Evolutionary conservation across 177 flowering plant genomes (phyloP), one percentile per base, ranked within the genome.

Genomic region (Vitis hybrid): DNA sequence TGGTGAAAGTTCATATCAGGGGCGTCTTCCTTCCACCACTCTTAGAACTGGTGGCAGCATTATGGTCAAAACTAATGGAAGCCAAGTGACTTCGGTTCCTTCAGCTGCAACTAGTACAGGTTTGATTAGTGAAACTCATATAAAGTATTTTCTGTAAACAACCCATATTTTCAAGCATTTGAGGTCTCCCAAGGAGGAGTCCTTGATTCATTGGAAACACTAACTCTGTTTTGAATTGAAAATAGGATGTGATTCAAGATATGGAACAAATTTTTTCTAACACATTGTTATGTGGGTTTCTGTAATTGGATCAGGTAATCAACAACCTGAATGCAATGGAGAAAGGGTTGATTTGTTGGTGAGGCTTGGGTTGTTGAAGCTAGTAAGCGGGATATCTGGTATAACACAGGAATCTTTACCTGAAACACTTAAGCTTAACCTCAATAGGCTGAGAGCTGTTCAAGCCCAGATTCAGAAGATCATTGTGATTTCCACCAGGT

Each of bases 401-500:
- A 48, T 94, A 41, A 88, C 79, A 17, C 77, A 79, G 53, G 91
- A 88, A 27, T 67, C 67, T 20, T 50, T 96, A 64, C 99, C 99
- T 15, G 99, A 96, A 79, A 96, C 99, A 27, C 79, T 91, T 66
- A 76, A 74, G 76, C 91, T 96, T 54, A 96, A 92, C 70, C 61
- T 88, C 66, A 53, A 78, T 15, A 87, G 98, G 78, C 73, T 96
- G 64, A 83, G 97, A 77, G 71, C 72, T 51, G 87, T 87, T 55
- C 99, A 96, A 78, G 85, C 91, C 71, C 84, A 85, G 73, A 69
- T 94, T 68, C 99, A 96, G 83, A 90, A 89, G 79, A 84, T 92
- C 14, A 85, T 92, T 54, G 98, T 94, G 12, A 80, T 84, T 48
- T 80, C 92, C 18, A 88, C 90, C 53, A 96, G 99, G 99, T 91